Base-by-base conservation (phyloP, 768 basidiomycete genomes). In the Russula sp. region DNA sequence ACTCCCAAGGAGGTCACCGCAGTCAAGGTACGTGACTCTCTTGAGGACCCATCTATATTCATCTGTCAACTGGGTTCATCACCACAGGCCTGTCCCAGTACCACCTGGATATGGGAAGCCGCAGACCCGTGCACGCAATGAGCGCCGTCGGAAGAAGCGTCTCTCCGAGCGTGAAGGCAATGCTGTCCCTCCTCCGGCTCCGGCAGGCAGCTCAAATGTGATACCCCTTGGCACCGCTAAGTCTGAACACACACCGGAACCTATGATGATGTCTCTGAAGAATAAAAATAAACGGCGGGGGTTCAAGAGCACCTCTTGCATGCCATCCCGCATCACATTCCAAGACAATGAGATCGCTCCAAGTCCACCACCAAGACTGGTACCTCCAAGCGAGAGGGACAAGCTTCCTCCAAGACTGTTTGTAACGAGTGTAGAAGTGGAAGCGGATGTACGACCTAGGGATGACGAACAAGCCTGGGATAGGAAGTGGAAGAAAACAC, bases 251-350 rank as follows among this genome's bases (percentile, higher is more conserved):
- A 14, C 50, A 11, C 45, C 59, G 64, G 67, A 60, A 62, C 77
- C 48, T 69, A 61, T 71, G 64, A 73, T 83, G 81, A 75, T 81
- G 45, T 81, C 81, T 0, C 72, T 88, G 22, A 77, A 81, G 47
- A 90, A 87, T 70, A 89, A 87, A 72, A 90, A 88, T 72, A 90
- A 90, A 71, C 82, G 80, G 48, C 85, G 81, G 60, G 83, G 83
- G 20, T 88, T 86, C 72, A 83, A 79, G 66, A 75, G 80, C 52
- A 73, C 80, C 7, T 76, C 85, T 71, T 65, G 72, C 51, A 73
- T 71, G 65, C 78, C 71, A 38, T 69, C 73, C 42, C 87, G 83
- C 71, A 85, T 88, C 59, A 73, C 82, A 18, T 87, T 87, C 63
- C 69, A 69, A 1, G 67, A 71, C 13, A 59, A 63, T 41, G 68